These are phyloP conservation scores for Candolleomyces efflorescens DNA, from an alignment of 768 basidiomycete species.

Conservation along the genomic window DNA sequence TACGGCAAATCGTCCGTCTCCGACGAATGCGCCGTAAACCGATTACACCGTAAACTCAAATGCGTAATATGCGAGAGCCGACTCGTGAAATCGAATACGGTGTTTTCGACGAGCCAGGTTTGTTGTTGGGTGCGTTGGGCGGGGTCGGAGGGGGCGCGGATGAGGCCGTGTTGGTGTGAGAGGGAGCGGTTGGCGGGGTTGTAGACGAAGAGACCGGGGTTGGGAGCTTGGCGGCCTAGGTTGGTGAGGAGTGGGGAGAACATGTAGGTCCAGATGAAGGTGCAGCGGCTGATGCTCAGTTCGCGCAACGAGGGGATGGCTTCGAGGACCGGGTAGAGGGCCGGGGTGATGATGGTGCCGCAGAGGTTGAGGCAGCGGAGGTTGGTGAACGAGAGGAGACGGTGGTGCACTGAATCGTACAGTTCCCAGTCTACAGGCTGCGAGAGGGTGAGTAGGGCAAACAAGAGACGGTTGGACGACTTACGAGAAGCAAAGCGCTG, in stretches of 20 bases:
- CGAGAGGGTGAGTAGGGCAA: background rate
- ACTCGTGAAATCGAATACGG: constrained; percentile 1
- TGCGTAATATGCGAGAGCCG: constrained; percentile 9
- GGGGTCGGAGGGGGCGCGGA: constrained; percentile 1
- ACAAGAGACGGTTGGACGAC: background rate
- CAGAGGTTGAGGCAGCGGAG: constrained; percentile 19
- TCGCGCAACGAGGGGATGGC: constrained; percentile 20
- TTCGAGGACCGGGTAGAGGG: constrained; percentile 20
- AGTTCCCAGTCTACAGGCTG: constrained; percentile 14
- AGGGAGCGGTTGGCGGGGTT: constrained; percentile 6
- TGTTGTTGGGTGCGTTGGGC: background rate
- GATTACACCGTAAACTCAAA: constrained; percentile 12
- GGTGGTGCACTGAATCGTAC: constrained; percentile 18
- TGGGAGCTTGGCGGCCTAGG: constrained; percentile 5
- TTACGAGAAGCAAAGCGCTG: constrained; percentile 5
- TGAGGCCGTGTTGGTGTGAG: constrained; percentile 3
- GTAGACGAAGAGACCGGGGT: background rate
- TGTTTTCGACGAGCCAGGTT: constrained; percentile 8
- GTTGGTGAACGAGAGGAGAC: constrained; percentile 18
- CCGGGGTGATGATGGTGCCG: constrained; percentile 20
- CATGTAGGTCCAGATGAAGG: constrained; percentile 12
- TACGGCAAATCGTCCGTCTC: constrained; percentile 10
- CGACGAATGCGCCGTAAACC: constrained; percentile 1
- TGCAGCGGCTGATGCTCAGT: constrained; percentile 19
- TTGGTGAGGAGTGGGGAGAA: constrained; percentile 8